Percentiles rank a stretch among this genome's conserved stretches.
These are phyloP conservation scores for Phaeoacremonium minimum DNA, from an alignment of 2,329 filamentous ascomycete genomes.

Conservation along the genomic window DNA sequence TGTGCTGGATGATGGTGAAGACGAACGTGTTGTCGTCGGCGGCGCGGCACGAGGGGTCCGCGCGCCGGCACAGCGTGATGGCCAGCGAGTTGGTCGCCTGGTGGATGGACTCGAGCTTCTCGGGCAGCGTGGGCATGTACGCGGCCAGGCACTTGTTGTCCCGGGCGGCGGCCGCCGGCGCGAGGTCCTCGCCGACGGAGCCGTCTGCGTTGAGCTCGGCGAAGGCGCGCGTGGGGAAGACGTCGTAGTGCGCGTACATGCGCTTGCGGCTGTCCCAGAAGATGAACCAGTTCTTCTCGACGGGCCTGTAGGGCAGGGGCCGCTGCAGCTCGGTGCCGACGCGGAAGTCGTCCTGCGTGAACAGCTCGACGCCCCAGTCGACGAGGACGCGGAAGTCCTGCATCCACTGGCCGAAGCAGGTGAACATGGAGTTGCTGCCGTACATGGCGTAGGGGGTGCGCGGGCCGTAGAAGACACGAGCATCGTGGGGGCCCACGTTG, in stretches of 20 bases:
- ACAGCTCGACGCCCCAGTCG: slow-evolving; percentile 30
- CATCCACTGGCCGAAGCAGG: slow-evolving; percentile 54
- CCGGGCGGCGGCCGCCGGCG: slow-evolving; percentile 21
- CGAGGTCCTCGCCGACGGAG: slow-evolving; percentile 40
- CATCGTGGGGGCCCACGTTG: slow-evolving; percentile 53
- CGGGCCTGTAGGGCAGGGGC: slow-evolving; percentile 32
- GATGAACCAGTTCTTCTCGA: slow-evolving; percentile 61
- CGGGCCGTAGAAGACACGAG: slow-evolving; percentile 52
- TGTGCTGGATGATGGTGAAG: slow-evolving; percentile 51
- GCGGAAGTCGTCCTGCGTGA: slow-evolving; percentile 30
- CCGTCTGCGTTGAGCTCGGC: slow-evolving; percentile 39
- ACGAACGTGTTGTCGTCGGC: slow-evolving; percentile 48
- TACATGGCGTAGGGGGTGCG: slow-evolving; percentile 44
- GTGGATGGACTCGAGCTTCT: slow-evolving; percentile 43
- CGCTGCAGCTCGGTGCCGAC: slow-evolving; percentile 45
- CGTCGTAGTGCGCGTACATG: slow-evolving; percentile 49
- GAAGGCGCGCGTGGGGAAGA: slow-evolving; percentile 44
- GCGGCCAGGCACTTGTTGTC: slow-evolving; percentile 42
- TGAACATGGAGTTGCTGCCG: slow-evolving; percentile 48
- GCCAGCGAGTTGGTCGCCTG: slow-evolving; percentile 56
- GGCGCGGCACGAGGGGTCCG: slow-evolving; percentile 36
- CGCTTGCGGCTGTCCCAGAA: slow-evolving; percentile 49
- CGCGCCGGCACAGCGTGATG: slow-evolving; percentile 47
- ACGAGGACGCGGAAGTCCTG: slow-evolving; percentile 47
- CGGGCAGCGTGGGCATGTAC: slow-evolving; percentile 34